phyloP scores from a whole-genome alignment of 768 basidiomycete genomes.

The Pleurotus cornucopiae region DNA sequence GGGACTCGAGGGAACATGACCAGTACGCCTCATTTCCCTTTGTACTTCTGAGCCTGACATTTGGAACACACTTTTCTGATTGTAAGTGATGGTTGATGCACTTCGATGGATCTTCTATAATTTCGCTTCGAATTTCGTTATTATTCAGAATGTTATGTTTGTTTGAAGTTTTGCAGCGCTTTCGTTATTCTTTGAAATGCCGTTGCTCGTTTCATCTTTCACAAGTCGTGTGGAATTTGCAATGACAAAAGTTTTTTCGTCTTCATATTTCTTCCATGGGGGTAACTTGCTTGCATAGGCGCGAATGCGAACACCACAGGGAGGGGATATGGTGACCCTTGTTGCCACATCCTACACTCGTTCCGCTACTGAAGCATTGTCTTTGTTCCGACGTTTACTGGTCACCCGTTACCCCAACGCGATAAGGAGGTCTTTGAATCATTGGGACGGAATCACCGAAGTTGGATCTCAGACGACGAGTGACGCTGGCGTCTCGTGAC shows the following conservation, averaged over 20 bases:
- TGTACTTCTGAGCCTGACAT: conserved; percentile 5
- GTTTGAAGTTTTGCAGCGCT: neutral
- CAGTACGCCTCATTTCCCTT: conserved; percentile 7
- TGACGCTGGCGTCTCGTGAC: conserved; percentile 6
- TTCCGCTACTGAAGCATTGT: neutral
- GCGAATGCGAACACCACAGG: conserved; percentile 5
- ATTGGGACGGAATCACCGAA: conserved; percentile 6
- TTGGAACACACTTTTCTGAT: conserved; percentile 3
- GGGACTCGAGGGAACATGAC: neutral
- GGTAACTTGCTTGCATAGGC: neutral
- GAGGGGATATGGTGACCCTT: conserved; percentile 2
- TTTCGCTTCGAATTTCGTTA: neutral
- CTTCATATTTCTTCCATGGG: conserved; percentile 1
- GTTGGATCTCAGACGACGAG: conserved; percentile 9
- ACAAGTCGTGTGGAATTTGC: neutral
- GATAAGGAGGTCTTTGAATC: neutral
- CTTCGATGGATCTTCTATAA: neutral
- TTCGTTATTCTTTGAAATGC: neutral
- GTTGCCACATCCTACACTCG: conserved; percentile 3
- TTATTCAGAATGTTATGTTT: neutral
- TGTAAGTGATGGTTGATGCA: neutral
- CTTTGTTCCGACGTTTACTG: conserved; percentile 6
- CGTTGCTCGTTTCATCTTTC: neutral
- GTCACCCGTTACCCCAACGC: neutral
- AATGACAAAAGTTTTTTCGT: conserved; percentile 1